Percentiles rank a stretch among this genome's conserved stretches.
Evolutionary conservation across 805 yeast species (phyloP).

Genomic region (Kazachstania africana): DNA sequence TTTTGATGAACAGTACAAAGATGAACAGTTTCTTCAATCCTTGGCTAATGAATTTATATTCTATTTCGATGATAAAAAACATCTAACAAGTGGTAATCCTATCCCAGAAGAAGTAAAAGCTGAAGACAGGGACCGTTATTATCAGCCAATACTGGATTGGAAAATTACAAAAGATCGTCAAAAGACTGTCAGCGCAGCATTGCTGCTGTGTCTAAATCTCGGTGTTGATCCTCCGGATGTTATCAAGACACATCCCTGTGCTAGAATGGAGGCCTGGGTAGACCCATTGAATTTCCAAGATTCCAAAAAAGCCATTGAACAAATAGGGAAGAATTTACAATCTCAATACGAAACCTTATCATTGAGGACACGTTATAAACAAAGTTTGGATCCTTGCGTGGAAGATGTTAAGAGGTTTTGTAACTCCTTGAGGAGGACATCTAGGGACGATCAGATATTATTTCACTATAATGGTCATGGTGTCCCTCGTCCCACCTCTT

Average conservation of each 20-base stretch:
- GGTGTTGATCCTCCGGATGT: slow-evolving; percentile 98
- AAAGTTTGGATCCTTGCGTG: slow-evolving; percentile 84
- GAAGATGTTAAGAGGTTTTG: slow-evolving; percentile 92
- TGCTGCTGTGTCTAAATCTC: slow-evolving; percentile 77
- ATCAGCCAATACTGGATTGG: slow-evolving; percentile 80
- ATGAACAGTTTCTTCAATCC: slow-evolving; percentile 40
- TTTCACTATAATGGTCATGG: slow-evolving; percentile 98
- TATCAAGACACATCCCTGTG: slow-evolving; percentile 85
- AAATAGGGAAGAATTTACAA: slow-evolving; percentile 80
- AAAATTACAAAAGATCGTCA: slow-evolving; percentile 80
- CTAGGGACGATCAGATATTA: slow-evolving; percentile 84
- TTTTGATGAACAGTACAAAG: slow-evolving; percentile 42
- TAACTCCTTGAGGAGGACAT: slow-evolving; percentile 74
- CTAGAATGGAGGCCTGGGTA: slow-evolving; percentile 84
- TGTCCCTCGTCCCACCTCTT: slow-evolving; percentile 91
- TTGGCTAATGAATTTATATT: slow-evolving; percentile 61
- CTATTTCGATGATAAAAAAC: slow-evolving; percentile 86
- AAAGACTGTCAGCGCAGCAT: slow-evolving; percentile 86
- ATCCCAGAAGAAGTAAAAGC: slow-evolving; percentile 41
- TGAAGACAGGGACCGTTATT: slow-evolving; percentile 34
- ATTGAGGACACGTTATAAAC: slow-evolving; percentile 79
- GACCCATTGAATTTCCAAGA: slow-evolving; percentile 77
- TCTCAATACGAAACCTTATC: slow-evolving; percentile 82
- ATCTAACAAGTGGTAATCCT: slow-evolving; percentile 82
- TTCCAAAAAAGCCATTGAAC: slow-evolving; percentile 81